Evolutionary conservation across 192 early-diverging fungal species (phyloP), one percentile per base, ranked within the genome.

Genomic region (Linnemannia schmuckeri): DNA sequence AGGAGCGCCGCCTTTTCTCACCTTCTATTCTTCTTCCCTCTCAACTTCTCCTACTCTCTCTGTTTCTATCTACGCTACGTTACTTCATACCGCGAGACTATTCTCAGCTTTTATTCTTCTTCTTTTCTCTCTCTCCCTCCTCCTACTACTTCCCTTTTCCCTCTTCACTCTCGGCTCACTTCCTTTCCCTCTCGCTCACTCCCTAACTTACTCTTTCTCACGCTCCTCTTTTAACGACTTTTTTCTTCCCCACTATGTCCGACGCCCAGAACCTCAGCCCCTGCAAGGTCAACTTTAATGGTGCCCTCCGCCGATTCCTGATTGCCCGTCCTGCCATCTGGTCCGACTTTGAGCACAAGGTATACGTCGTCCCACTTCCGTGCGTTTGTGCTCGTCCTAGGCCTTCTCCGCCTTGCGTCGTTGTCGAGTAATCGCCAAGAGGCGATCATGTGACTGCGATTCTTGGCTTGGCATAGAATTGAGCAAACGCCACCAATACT

Each of bases 241-340:
- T 33, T 49, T 37, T 40, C 33, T n/a, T 37, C 2, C 6, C 42
- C 35, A 76, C 74, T 37, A 86, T 87, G 85, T 27, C 85, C 49
- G 85, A 81, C 52, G 66, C 74, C 6, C 24, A 49, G 17, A 87
- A 78, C 72, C 72, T 87, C 49, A 87, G 85, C 54, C 80, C 85
- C 27, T 87, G 85, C 85, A 87, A 87, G 55, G 85, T 75, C 41
- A 87, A 54, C 63, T 78, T 81, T 76, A 87, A 81, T 37, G 85
- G 85, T 22, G 52, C 79, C 15, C 63, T 87, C 41, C 85, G 80
- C 54, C 85, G 85, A 9, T 87, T 87, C 76, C 85, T 87, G 27
- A 63, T 87, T 47, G 38, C 76, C 47, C 79, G 85, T 30, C 85
- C 85, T n/a, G 85, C 79, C 30, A n/a, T 27, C 40, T 87, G 85